Evolutionary conservation across 2,329 filamentous ascomycete species (phyloP).

Genomic region (Akanthomyces dipterigenus): DNA sequence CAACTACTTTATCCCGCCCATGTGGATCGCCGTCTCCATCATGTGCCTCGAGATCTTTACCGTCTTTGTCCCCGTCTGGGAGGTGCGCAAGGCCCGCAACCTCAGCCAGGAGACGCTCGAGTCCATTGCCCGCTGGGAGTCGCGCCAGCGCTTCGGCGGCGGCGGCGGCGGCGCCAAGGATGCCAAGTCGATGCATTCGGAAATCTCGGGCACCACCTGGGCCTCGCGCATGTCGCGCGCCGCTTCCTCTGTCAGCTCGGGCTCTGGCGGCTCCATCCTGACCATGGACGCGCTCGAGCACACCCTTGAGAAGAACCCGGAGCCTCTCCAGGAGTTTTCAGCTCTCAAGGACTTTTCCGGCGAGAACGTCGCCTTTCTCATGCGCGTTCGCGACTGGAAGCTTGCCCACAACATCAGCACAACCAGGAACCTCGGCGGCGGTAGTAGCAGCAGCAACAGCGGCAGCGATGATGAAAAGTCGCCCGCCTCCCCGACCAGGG

Average conservation of each 20-base stretch:
- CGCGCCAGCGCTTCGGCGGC: conserved; percentile 25
- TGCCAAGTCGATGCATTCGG: conserved; percentile 27
- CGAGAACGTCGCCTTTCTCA: conserved; percentile 62
- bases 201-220: conserved; percentile 29
- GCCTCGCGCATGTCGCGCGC: conserved; percentile 31
- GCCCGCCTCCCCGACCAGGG: conserved; percentile 16
- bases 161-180: conserved; percentile 15
- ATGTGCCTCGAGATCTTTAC: conserved; percentile 57
- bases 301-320: conserved; percentile 48
- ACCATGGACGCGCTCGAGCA: conserved; percentile 56
- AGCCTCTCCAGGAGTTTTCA: conserved; percentile 54
- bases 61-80: conserved; percentile 55
- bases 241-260: conserved; percentile 24
- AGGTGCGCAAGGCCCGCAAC: conserved; percentile 41
- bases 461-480: conserved; percentile 13
- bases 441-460: background rate
- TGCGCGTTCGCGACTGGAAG: conserved; percentile 49
- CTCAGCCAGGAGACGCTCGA: conserved; percentile 42
- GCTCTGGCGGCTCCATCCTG: conserved; percentile 38
- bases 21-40: conserved; percentile 59
- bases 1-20: conserved; percentile 49
- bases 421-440: conserved; percentile 17
- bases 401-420: conserved; percentile 16
- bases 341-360: conserved; percentile 58
- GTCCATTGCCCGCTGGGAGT: conserved; percentile 42